Base-by-base conservation (phyloP, 2,329 filamentous ascomycete species). In the Beauveria pseudobassiana region DNA sequence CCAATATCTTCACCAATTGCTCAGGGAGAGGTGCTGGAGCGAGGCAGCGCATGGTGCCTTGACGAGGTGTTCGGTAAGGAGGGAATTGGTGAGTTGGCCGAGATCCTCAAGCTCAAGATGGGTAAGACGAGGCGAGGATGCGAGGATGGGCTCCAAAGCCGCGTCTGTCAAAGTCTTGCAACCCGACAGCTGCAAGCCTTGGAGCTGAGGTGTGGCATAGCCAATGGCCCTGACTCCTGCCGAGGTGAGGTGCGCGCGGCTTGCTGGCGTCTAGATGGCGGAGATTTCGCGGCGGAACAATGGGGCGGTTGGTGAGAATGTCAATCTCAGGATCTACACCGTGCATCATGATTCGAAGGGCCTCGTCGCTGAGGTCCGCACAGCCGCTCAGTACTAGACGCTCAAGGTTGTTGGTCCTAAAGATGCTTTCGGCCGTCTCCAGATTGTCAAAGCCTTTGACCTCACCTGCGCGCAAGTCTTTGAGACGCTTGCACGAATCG, bases 31-130 rank as follows among this genome's bases (percentile, higher is more conserved):
- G 70, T 97, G 92, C 66, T 89, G 82, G 7, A 99, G 79, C 24
- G 76, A 79, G 1, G 81, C 74, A 0, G 88, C 88, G 70, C 91
- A 96, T 0, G 91, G 88, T 0, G 91, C 84, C 67, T 85, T 88
- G 53, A 91, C 87, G 8, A 99, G 79, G 64, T 89, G 85, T 61
- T 91, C 82, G 0, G 82, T 82, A 3, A 97, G 77, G 1, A 91
- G 77, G 4, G 78, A 76, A 70, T 98, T 96, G 20, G 89, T 93
- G 16, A 98, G 77, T 30, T 87, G 80, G 5, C 86, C 81, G 14
- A 97, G 80, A 67, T 97, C 93, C 74, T 99, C 95, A 2, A 98
- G 77, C 67, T 98, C 95, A 48, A 99, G 80, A 70, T 96, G 91
- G 0, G 90, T 93, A 20, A 99, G 82, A 5, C 83, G 80, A 1